Evolutionary conservation across 208 protist genomes (phyloP), one percentile per base, ranked within the genome.

Genomic region (Leishmania tropica): DNA sequence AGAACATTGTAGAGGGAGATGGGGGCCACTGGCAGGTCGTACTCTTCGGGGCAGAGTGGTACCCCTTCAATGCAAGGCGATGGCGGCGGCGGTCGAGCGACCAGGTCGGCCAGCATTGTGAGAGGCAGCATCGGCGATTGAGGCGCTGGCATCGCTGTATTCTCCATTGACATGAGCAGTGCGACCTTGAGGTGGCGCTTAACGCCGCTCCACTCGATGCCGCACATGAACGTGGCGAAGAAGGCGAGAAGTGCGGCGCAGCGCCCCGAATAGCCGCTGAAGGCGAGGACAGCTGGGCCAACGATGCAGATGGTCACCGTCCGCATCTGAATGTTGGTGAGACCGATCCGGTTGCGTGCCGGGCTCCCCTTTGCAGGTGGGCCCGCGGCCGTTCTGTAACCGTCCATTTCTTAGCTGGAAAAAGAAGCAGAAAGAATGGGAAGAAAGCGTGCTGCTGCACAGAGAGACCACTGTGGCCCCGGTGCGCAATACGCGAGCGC

Each of bases 111-210:
- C 54, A 78, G 75, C 4, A 74, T 31, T n/a, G 74, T 75, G 15
- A 64, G 60, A 45, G 65, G 75, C 70, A 48, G 58, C 13, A 35
- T 42, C 40, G 53, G 4, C 8, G 40, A 51, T 28, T 31, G 67
- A 17, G 71, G 60, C 51, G 56, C 6, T 13, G 77, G 35, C 67
- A 40, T 51, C n/a, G 77, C 37, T 35, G 78, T 47, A 72, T 68
- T 80, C 8, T 81, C 79, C 51, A 72, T 71, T 13, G 75, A 78
- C 60, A 89, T 81, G 13, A 96, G 80, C 73, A 97, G 81, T 1
- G 85, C 80, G 24, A 96, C 92, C 80, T 97, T 97, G n/a, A 97
- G 86, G 81, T 97, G 94, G 4, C 94, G 90, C 86, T 96, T 96
- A 53, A 97, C 47, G 21, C 88, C 89, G 51, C 80, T 87, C 92